Evolutionary conservation across 768 basidiomycete genomes (phyloP), one percentile per base, ranked within the genome.

Genomic region (Kwoniella dejecticola): DNA sequence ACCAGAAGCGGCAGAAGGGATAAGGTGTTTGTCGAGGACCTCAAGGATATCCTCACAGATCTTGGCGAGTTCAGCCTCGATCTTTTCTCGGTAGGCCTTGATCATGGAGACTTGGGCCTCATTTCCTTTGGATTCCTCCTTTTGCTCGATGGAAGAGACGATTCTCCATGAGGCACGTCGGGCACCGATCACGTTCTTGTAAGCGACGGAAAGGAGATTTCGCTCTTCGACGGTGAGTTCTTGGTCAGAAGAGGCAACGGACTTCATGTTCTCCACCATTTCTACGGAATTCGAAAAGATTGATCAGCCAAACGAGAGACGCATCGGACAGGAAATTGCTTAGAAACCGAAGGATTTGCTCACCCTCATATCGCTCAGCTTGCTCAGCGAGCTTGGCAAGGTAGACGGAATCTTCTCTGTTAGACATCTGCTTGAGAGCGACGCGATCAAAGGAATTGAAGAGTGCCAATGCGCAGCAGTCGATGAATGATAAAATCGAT

Each of bases 311-410:
- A n/a, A n/a, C n/a, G n/a, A n/a, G n/a, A n/a, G n/a, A n/a, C n/a
- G n/a, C n/a, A n/a, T n/a, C n/a, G n/a, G n/a, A n/a, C n/a, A n/a
- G n/a, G n/a, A n/a, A n/a, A n/a, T n/a, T n/a, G n/a, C n/a, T n/a
- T n/a, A n/a, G n/a, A n/a, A n/a, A n/a, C n/a, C n/a, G n/a, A n/a
- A n/a, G n/a, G n/a, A n/a, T n/a, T 23, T 10, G 50, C 77, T 68
- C 44, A 89, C 94, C 94, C 84, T 97, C 94, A 80, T 97, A 98
- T 52, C 95, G 94, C 86, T 98, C 94, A 75, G 95, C 95, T 84
- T 97, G 93, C 85, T 97, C 93, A 80, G 92, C 91, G 84, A 97
- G 92, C 90, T 98, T 98, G 84, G 95, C 94, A 82, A 96, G 93
- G 86, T 97, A 98, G 82, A 98, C 94, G 75, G 89, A 91, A 82